Evolutionary conservation across 164 flowering plant species (phyloP), one percentile per base, ranked within the genome.

Genomic region (Vitis amurensis): DNA sequence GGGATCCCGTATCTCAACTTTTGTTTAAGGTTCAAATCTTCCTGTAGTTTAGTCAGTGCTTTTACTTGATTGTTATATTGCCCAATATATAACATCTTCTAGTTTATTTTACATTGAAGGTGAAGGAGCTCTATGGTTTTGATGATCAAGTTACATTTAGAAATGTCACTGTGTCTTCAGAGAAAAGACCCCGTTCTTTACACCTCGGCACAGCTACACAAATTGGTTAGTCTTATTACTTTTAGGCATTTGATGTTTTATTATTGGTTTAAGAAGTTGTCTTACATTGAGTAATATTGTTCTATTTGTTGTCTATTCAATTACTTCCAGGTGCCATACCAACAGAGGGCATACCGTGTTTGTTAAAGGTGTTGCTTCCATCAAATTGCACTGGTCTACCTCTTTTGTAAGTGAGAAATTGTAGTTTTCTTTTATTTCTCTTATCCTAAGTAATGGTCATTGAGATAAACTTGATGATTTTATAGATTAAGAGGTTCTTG

Each of bases 331-430:
- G 99, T 79, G 95, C 87, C 66, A 83, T 96, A 76, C 97, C 95
- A 62, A 93, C 97, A 6, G 99, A 96, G 71, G 99, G 99, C 62
- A 93, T 96, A 75, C 99, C 99, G 53, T 82, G 86, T 78, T 88
- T 96, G 83, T 72, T 95, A 72, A 91, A 88, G 73, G 92, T 93
- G 63, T 78, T 95, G 81, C 88, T 95, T 81, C 98, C 99, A 64
- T 82, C 94, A 61, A 82, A 73, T 78, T 91, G 97, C 75, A 71
- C 82, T 74, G 98, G 97, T 63, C 86, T 95, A 68, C 97, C 99
- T 67, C 77, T 78, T 60, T 52, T 81, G 99, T 95, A 77, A 91
- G 99, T 87, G 57, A 15, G 29, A 70, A 49, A 14, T 57, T 55
- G 52, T 12, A 27, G 17, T 13, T 6, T 50, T 4, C 16, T 16